Percentiles rank a stretch among this genome's conserved stretches.
phyloP scores from a whole-genome alignment of 2,329 filamentous ascomycete genomes.

The Davidsoniella neocaledoniae region DNA sequence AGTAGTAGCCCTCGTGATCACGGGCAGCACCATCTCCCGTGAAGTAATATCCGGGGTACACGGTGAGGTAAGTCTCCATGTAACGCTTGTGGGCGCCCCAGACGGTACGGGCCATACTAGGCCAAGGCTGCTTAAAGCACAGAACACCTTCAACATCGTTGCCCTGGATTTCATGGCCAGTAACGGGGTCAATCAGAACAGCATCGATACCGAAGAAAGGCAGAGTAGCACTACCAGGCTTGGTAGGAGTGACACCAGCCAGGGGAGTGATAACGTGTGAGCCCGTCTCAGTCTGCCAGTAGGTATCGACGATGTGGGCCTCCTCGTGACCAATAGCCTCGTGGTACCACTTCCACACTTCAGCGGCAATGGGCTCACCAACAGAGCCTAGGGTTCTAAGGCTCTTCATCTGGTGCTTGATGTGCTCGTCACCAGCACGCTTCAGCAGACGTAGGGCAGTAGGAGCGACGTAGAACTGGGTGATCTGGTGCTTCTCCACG shows the following conservation, averaged over 20 bases:
- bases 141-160: constrained; percentile 96
- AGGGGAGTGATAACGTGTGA: constrained; percentile 91
- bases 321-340: constrained; percentile 87
- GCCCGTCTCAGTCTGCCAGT: constrained; percentile 99
- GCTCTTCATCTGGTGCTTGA: constrained; percentile 76
- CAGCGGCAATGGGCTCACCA: constrained; percentile 90
- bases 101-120: constrained; percentile 94
- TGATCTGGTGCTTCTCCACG: constrained; percentile 85
- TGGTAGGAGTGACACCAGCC: constrained; percentile 84
- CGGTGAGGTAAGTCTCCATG: constrained; percentile 95
- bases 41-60: constrained; percentile 97
- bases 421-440: constrained; percentile 84
- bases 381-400: constrained; percentile 86
- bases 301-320: constrained; percentile 88
- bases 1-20: constrained; percentile 98
- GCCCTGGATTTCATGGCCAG: constrained; percentile 79
- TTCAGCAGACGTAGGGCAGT: constrained; percentile 87
- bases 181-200: constrained; percentile 91
- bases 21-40: constrained; percentile 87
- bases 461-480: constrained; percentile 95
- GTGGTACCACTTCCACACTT: constrained; percentile 99
- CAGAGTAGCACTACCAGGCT: constrained; percentile 86
- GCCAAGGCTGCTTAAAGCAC: constrained; percentile 95
- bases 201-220: constrained; percentile 98
- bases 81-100: constrained; percentile 97